phyloP scores from a whole-genome alignment of 2,329 filamentous ascomycete species.

The Epichloe scottii region DNA sequence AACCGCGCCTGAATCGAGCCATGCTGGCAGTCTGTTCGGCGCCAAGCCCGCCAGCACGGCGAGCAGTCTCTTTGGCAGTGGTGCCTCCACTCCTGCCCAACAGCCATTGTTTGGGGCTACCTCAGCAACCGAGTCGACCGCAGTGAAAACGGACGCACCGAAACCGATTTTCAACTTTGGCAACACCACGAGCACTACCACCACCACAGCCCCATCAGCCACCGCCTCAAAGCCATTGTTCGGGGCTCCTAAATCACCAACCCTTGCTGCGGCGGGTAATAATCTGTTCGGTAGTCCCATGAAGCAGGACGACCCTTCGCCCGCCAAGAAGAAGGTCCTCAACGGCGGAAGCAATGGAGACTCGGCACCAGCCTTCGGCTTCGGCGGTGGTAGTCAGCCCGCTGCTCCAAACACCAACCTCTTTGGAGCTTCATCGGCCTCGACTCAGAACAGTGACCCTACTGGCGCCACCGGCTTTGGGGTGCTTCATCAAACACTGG shows the following conservation, averaged over 20 bases:
- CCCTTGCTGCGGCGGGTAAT: conserved; percentile 13
- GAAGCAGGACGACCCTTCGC: conserved; percentile 29
- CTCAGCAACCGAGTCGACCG: conserved; percentile 7
- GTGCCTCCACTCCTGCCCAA: conserved; percentile 9
- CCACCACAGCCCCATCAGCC: conserved; percentile 16
- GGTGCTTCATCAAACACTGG: conserved; percentile 13
- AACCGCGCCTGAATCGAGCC: conserved; percentile 6
- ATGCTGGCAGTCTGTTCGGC: conserved; percentile 14
- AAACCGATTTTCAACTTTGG: conserved; percentile 24
- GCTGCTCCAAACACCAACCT: conserved; percentile 23
- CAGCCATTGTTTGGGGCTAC: conserved; percentile 8
- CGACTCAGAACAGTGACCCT: conserved; percentile 10
- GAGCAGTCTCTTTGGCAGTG: conserved; percentile 3
- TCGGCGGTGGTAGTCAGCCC: conserved; percentile 12
- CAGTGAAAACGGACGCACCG: conserved; percentile 8
- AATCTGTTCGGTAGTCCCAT: conserved; percentile 30
- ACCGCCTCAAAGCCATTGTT: conserved; percentile 25
- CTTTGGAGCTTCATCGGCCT: conserved; percentile 20
- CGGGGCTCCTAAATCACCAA: conserved; percentile 22
- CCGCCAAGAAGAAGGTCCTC: conserved; percentile 24
- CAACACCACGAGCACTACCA: conserved; percentile 13
- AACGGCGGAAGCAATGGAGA: conserved; percentile 13
- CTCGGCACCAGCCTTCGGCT: conserved; percentile 23
- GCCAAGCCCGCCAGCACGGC: conserved; percentile 10
- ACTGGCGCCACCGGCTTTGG: conserved; percentile 26